Percentiles rank a stretch among this genome's conserved stretches.
These are phyloP conservation scores for Echria macrotheca DNA, from an alignment of 495 filamentous ascomycete genomes.

Conservation along the genomic window DNA sequence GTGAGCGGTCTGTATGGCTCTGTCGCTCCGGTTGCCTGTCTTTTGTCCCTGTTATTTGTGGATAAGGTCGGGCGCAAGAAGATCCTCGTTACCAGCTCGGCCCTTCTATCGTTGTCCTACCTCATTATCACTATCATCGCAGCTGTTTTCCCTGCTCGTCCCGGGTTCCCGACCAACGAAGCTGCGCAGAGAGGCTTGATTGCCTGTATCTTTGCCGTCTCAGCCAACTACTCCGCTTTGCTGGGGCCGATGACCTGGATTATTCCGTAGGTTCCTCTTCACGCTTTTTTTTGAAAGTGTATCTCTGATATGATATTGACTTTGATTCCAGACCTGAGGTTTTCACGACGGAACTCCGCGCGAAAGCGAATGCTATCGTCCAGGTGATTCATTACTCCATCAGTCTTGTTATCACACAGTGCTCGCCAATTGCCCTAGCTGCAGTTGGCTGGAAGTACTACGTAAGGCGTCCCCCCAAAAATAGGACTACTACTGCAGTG, in stretches of 20 bases:
- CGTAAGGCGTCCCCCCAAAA: conserved; percentile 7
- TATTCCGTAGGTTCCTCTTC: conserved; percentile 33
- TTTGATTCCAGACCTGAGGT: conserved; percentile 48
- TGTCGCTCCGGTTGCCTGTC: conserved; percentile 47
- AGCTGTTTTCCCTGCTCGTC: conserved; percentile 40
- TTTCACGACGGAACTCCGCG: conserved; percentile 51
- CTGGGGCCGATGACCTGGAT: conserved; percentile 52
- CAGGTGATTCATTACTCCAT: conserved; percentile 52
- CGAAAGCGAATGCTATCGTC: conserved; percentile 46
- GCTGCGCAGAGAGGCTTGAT: conserved; percentile 45
- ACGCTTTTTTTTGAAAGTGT: too few relatives aligned
- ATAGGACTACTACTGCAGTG: not conserved
- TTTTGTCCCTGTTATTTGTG: conserved; percentile 46
- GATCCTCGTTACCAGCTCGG: conserved; percentile 47
- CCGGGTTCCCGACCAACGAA: conserved; percentile 30
- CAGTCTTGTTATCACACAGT: conserved; percentile 52
- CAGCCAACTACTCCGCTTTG: conserved; percentile 50
- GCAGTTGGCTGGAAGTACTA: conserved; percentile 47
- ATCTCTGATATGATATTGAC: too few relatives aligned
- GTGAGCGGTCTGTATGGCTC: conserved; percentile 50
- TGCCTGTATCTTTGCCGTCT: conserved; percentile 54
- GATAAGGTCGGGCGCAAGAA: conserved; percentile 49
- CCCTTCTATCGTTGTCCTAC: conserved; percentile 34
- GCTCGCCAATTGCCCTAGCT: conserved; percentile 47
- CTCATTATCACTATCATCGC: conserved; percentile 49